Base-by-base conservation (phyloP, 202 grass and related monocot species). In the Setaria viridis region DNA sequence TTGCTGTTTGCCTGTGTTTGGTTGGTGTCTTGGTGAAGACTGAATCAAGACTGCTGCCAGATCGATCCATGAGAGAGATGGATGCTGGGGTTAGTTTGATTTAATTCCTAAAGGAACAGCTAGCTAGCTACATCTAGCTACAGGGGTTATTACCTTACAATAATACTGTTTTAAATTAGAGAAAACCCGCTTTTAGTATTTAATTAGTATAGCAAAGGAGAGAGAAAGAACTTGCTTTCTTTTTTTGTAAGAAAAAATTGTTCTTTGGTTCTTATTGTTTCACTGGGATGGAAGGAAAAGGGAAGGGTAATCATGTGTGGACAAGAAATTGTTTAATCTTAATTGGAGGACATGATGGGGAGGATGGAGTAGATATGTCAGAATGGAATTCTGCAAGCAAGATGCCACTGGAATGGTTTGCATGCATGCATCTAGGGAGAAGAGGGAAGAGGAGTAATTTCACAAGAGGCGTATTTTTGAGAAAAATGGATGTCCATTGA, bases 21-120 rank as follows among this genome's bases (percentile, higher is more conserved):
- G 76, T 85, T 81, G 82, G 25, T 25, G 25, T 25, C 25, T 25
- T 25, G 25, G 76, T 85, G 76, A 88, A 80, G 75, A 80, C 63
- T 66, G 33, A 9, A 66, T 10, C 43, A 46, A 46, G 63, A 66
- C 63, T 37, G 37, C 63, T 37, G 33, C 58, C 58, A 80, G 39
- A 71, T 30, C 67, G 29, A 78, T 32, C 29, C 25, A 11, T 32
- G 10, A 8, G 25, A 73, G 16, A 63, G 33, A 53, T 3, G 60
- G 10, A 39, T 9, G 9, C 0, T 1, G 3, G 60, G 11, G 25
- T 30, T 65, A 35, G 0, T 2, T 16, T 25, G 25, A 25, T 25
- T 65, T 65, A 35, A 65, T 65, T 35, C 2, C 2, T 35, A 5
- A 35, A 32, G 32, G 63, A 66, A 37, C 25, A 25, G 25, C 25